phyloP scores from a whole-genome alignment of 2,329 filamentous ascomycete genomes.

The Helotiales sp. region DNA sequence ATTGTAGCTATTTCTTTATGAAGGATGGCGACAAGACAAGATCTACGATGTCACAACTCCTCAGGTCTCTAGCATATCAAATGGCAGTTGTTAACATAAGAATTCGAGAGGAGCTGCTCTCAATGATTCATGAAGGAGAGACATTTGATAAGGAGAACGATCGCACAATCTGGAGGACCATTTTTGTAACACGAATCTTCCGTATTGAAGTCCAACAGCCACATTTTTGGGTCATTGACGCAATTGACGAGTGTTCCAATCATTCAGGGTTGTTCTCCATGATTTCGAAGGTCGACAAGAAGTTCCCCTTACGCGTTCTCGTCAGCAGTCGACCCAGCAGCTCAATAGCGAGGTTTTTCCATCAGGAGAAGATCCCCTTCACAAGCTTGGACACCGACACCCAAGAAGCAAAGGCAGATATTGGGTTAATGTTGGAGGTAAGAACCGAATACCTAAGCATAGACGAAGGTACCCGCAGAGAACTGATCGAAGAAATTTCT shows the following conservation, averaged over 20 bases:
- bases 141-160: not conserved
- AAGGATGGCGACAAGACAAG: not conserved
- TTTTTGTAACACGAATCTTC: too few relatives aligned
- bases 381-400: too few relatives aligned
- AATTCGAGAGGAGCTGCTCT: not conserved
- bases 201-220: not conserved
- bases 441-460: too few relatives aligned
- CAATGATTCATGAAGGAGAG: not conserved
- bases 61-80: not conserved
- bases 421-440: too few relatives aligned
- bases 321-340: too few relatives aligned
- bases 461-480: too few relatives aligned
- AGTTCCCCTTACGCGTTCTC: too few relatives aligned
- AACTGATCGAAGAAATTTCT: not conserved
- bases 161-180: not conserved
- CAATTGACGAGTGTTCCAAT: not conserved
- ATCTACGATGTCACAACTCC: not conserved
- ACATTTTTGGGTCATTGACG: not conserved
- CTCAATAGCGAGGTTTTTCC: too few relatives aligned
- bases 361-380: too few relatives aligned
- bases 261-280: not conserved
- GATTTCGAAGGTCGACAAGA: too few relatives aligned
- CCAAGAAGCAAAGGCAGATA: too few relatives aligned
- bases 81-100: not conserved
- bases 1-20: not conserved